Evolutionary conservation across 2,329 filamentous ascomycete genomes (phyloP).

Genomic region (Xylaria sp.): DNA sequence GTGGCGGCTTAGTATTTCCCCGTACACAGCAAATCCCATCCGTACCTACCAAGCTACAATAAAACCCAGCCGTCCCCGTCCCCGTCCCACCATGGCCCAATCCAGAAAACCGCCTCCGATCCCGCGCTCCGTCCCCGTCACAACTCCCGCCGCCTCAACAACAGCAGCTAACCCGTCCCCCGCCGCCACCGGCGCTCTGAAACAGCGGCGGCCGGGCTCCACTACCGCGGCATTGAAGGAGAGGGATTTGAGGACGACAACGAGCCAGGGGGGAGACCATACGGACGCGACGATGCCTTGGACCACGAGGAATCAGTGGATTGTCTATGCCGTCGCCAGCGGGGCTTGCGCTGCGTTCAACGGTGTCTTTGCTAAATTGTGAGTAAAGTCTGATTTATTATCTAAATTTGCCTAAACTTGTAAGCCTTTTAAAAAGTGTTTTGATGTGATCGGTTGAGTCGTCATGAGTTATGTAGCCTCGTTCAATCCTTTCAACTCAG

Average conservation of each 20-base stretch:
- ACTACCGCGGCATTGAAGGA: not conserved
- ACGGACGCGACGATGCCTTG: conserved; percentile 42
- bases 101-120: conserved; percentile 5
- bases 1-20: too few species aligned
- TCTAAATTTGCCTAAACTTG: not conserved
- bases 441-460: not conserved
- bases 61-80: not conserved
- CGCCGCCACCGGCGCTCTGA: conserved; percentile 23
- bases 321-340: conserved; percentile 76
- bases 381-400: conserved; percentile 49
- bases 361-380: conserved; percentile 86
- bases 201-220: conserved; percentile 25
- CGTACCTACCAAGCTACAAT: not conserved
- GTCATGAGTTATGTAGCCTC: not conserved
- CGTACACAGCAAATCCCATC: not conserved
- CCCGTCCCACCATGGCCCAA: conserved; percentile 24
- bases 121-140: conserved; percentile 18
- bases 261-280: conserved; percentile 8
- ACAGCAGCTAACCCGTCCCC: conserved; percentile 19
- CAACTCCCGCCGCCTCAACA: conserved; percentile 10
- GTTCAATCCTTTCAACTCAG: not conserved
- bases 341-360: conserved; percentile 84
- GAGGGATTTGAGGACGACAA: conserved; percentile 7
- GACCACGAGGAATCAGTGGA: conserved; percentile 62
- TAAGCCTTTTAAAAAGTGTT: not conserved